A percentile compares a stretch with the other conserved stretches of the same genome.
These are phyloP conservation scores for Aristolochia fimbriata DNA, from an alignment of 164 flowering plant species.

Conservation along the genomic window DNA sequence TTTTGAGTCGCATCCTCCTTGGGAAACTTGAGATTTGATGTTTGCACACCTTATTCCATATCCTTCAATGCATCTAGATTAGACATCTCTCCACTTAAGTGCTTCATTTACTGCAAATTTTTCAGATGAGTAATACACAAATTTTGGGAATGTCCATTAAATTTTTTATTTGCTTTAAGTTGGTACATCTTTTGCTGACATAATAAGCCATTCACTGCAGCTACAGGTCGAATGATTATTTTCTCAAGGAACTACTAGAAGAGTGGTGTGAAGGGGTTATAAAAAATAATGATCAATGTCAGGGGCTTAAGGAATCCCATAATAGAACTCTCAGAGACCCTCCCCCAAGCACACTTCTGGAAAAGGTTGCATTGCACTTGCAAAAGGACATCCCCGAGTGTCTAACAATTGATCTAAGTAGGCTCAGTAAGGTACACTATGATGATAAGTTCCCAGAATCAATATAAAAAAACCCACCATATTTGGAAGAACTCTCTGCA, in stretches of 20 bases:
- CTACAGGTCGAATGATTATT: slow-evolving; percentile 73
- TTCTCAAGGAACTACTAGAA: slow-evolving; percentile 71
- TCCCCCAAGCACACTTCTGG: slow-evolving; percentile 52
- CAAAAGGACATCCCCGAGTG: slow-evolving; percentile 34
- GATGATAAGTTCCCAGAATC: no score
- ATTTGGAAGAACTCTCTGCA: no score
- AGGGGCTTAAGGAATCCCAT: slow-evolving; percentile 9
- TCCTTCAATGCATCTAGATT: not conserved
- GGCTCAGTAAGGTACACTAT: slow-evolving; percentile 58
- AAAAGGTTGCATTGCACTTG: slow-evolving; percentile 64
- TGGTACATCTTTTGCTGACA: no score
- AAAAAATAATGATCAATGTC: slow-evolving; percentile 31
- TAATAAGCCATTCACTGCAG: slow-evolving; percentile 24
- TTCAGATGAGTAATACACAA: no score
- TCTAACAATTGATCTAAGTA: slow-evolving; percentile 57
- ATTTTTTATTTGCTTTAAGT: no score
- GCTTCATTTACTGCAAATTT: no score
- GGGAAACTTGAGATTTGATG: not conserved
- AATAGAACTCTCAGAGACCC: slow-evolving; percentile 21
- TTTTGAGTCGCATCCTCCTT: not conserved
- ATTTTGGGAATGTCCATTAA: no score
- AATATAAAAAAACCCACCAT: no score
- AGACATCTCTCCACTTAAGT: not conserved
- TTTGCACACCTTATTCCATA: not conserved
- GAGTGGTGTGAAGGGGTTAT: slow-evolving; percentile 97